A percentile compares a stretch with the other conserved stretches of the same genome.
These are phyloP conservation scores for Clarireedia monteithiana DNA, from an alignment of 2,329 filamentous ascomycete species.

Conservation along the genomic window DNA sequence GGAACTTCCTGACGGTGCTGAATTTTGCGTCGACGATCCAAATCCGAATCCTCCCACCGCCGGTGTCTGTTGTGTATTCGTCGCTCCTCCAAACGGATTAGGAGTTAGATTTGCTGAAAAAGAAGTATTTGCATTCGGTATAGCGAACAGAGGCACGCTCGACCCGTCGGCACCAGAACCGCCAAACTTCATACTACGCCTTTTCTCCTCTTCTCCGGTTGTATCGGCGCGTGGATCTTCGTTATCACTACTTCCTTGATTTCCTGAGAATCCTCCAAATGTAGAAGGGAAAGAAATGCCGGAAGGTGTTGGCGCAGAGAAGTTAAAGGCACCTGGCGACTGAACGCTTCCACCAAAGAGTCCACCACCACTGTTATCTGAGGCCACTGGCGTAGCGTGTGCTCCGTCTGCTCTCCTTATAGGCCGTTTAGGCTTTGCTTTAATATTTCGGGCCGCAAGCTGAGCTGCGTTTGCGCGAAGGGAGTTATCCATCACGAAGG, in stretches of 20 bases:
- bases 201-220: constrained; percentile 8
- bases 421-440: constrained; percentile 15
- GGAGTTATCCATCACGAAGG: constrained; percentile 18
- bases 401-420: neutral
- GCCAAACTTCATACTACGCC: neutral
- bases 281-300: constrained; percentile 8
- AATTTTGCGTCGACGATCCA: neutral
- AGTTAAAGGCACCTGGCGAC: constrained; percentile 23
- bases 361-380: constrained; percentile 13
- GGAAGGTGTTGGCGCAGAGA: constrained; percentile 15
- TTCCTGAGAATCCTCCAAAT: constrained; percentile 9
- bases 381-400: constrained; percentile 2
- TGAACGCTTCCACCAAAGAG: constrained; percentile 26
- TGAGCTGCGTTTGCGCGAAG: constrained; percentile 28
- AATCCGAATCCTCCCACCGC: constrained; percentile 1
- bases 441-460: constrained; percentile 27
- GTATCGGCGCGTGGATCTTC: constrained; percentile 13
- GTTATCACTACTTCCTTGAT: neutral
- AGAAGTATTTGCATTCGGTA: neutral
- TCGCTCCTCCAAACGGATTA: neutral
- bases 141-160: neutral
- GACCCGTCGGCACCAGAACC: constrained; percentile 1
- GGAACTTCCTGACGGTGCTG: neutral
- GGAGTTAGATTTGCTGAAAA: neutral
- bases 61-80: neutral